Conservation (phyloP, 1,284 basidiomycete species). For the Tilletia horrida region DNA sequence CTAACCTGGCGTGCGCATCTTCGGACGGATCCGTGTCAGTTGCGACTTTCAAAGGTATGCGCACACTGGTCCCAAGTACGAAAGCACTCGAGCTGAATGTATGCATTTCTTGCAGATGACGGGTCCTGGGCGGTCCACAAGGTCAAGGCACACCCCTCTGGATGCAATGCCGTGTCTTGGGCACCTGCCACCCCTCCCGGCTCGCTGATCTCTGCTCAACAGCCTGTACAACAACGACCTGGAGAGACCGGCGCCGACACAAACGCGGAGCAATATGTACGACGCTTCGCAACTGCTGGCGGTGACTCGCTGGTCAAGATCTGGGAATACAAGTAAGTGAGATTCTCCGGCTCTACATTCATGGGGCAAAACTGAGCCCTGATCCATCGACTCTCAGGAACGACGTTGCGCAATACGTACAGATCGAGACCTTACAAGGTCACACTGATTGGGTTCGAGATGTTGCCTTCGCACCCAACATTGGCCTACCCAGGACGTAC, state of each 20-base stretch:
- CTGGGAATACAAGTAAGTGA: constrained; percentile 69
- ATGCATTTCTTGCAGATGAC: constrained; percentile 66
- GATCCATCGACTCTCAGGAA: not conserved
- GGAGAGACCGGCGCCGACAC: constrained; percentile 19
- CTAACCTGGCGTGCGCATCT: constrained; percentile 94
- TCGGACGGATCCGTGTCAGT: constrained; percentile 97
- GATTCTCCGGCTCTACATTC: constrained; percentile 41
- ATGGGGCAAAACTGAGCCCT: too few species aligned
- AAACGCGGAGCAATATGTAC: constrained; percentile 27
- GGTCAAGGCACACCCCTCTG: constrained; percentile 91
- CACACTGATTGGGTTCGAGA: constrained; percentile 98
- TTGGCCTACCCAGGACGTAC: constrained; percentile 87
- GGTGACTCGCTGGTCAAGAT: constrained; percentile 95
- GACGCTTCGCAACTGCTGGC: constrained; percentile 80
- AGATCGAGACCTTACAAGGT: constrained; percentile 44
- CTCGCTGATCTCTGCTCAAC: constrained; percentile 58
- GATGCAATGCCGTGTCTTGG: constrained; percentile 97
- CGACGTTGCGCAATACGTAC: constrained; percentile 33
- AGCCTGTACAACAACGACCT: constrained; percentile 51
- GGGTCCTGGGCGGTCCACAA: constrained; percentile 93
- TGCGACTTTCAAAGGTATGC: constrained; percentile 87
- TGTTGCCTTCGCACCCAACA: constrained; percentile 95
- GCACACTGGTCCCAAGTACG: not conserved
- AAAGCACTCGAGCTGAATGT: not conserved
- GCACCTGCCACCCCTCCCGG: constrained; percentile 85